Conservation (phyloP, 805 yeast species). For the Starmerella cellae region DNA sequence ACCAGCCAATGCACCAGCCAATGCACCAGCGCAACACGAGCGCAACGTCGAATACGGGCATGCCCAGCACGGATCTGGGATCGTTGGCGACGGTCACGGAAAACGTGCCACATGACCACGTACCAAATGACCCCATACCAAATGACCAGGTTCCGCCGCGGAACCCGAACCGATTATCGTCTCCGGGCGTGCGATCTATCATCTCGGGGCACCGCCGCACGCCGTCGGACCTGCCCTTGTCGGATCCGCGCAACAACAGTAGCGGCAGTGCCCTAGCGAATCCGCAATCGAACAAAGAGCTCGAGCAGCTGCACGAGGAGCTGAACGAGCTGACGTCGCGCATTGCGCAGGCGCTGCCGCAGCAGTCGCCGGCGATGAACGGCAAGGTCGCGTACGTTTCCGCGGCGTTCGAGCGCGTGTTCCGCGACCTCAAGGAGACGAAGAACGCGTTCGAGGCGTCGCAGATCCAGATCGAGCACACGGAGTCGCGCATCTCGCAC, state of each 20-base stretch:
- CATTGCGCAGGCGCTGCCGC: conserved; percentile 12
- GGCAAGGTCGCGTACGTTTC: conserved; percentile 13
- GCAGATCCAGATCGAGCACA: conserved; percentile 13
- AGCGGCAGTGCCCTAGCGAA: neutral
- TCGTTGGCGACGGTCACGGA: conserved; percentile 9
- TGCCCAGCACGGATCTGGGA: neutral
- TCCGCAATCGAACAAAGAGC: neutral
- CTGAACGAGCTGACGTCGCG: conserved; percentile 10
- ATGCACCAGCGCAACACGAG: conserved; percentile 8
- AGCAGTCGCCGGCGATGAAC: conserved; percentile 15
- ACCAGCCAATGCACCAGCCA: too few species aligned
- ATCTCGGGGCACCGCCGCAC: neutral
- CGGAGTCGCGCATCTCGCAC: conserved; percentile 16
- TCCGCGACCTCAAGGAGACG: conserved; percentile 13
- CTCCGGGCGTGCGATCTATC: too few species aligned
- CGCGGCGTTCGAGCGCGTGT: conserved; percentile 13
- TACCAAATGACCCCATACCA: neutral
- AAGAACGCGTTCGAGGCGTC: conserved; percentile 14
- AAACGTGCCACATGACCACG: neutral
- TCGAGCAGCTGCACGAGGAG: conserved; percentile 11
- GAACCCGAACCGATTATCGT: neutral
- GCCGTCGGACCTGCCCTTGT: neutral
- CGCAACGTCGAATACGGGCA: conserved; percentile 2
- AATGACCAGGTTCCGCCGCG: too few species aligned
- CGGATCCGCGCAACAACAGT: neutral